Conservation (phyloP, 2,329 filamentous ascomycete genomes). For the Colletotrichum scovillei region DNA sequence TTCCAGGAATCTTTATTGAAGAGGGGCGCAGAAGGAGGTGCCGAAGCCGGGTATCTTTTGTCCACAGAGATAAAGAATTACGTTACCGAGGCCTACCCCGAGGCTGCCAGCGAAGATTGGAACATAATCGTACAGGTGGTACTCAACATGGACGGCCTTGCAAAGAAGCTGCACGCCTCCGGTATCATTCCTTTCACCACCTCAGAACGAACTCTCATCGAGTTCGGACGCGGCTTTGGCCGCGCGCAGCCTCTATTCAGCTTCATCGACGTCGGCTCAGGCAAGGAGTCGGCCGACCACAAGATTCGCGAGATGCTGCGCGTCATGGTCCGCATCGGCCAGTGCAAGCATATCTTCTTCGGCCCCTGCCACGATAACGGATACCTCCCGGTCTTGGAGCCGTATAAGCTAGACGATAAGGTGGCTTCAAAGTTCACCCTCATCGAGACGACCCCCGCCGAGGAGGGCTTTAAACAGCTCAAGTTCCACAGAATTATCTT, state of each 20-base stretch:
- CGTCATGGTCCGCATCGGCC: conserved; percentile 45
- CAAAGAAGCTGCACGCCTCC: conserved; percentile 42
- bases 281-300: conserved; percentile 49
- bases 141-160: conserved; percentile 47
- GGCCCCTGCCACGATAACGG: conserved; percentile 49
- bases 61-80: conserved; percentile 40
- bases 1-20: conserved; percentile 47
- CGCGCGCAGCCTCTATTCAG: conserved; percentile 48
- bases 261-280: conserved; percentile 48
- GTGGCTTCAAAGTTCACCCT: conserved; percentile 44
- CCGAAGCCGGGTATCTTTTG: conserved; percentile 45
- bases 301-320: conserved; percentile 49
- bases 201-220: conserved; percentile 39
- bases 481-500: conserved; percentile 42
- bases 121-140: conserved; percentile 47
- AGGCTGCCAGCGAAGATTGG: conserved; percentile 44
- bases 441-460: conserved; percentile 44
- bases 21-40: conserved; percentile 46
- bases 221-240: conserved; percentile 48
- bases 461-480: conserved; percentile 45
- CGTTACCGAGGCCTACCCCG: conserved; percentile 39
- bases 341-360: conserved; percentile 47
- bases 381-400: conserved; percentile 47
- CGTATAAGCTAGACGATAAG: conserved; percentile 42
- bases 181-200: conserved; percentile 39